Conservation (phyloP, 768 basidiomycete species). For the Panus rudis region DNA sequence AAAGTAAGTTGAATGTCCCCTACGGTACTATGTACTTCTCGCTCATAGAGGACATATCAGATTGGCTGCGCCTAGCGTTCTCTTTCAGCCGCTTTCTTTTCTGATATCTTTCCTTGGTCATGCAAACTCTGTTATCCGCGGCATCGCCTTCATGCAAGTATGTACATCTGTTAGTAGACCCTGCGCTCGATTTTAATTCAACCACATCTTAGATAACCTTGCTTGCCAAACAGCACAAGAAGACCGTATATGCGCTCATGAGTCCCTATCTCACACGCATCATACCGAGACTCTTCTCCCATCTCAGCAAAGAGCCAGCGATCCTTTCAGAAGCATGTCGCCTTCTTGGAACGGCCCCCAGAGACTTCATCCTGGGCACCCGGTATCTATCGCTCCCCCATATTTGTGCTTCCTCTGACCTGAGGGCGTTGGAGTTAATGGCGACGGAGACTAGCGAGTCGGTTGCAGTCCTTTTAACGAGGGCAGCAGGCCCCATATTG, state of each 20-base stretch:
- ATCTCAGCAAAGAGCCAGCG: conserved; percentile 49
- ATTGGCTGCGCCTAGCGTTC: conserved; percentile 39
- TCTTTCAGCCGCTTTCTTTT: conserved; percentile 53
- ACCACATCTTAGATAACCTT: conserved; percentile 49
- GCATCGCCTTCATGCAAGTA: conserved; percentile 63
- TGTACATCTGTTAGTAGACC: conserved; percentile 11
- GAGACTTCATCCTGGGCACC: conserved; percentile 59
- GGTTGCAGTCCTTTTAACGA: conserved; percentile 44
- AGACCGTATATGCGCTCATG: conserved; percentile 57
- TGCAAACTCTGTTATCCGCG: conserved; percentile 62
- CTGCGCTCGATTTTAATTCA: not conserved
- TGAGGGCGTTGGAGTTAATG: conserved; percentile 54
- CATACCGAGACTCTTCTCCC: conserved; percentile 55
- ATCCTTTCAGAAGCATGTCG: conserved; percentile 60
- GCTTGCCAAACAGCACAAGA: conserved; percentile 51
- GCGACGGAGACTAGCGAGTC: conserved; percentile 41
- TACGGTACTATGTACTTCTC: not conserved
- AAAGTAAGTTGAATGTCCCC: conserved; percentile 23
- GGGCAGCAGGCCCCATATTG: conserved; percentile 54
- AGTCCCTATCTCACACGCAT: conserved; percentile 65
- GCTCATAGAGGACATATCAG: conserved; percentile 24
- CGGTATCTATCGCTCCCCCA: conserved; percentile 60
- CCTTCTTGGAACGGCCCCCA: conserved; percentile 51
- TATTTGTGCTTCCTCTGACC: conserved; percentile 57
- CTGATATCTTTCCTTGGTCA: conserved; percentile 63